A percentile compares a stretch with the other conserved stretches of the same genome.
Evolutionary conservation across 176 grass and related monocot species (phyloP).

Genomic region (Stipa capillata): DNA sequence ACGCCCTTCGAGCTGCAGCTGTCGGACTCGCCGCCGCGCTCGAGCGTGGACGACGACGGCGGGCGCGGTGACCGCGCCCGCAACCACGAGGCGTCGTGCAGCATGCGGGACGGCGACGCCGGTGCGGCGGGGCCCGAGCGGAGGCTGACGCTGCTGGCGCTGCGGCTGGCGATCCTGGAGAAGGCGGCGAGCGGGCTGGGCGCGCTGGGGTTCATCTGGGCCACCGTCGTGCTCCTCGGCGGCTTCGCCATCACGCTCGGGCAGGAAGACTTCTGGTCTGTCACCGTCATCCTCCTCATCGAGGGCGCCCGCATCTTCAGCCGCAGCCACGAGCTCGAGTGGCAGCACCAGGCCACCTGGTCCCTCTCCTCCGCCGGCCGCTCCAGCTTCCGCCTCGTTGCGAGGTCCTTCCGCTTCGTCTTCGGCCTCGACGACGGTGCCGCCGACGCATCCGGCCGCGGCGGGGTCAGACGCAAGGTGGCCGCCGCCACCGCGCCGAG

Average conservation of each 20-base stretch:
- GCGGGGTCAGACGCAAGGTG: background rate
- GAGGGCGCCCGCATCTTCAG: conserved; percentile 80
- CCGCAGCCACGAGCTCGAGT: conserved; percentile 95
- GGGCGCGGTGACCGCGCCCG: no score
- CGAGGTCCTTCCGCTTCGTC: conserved; percentile 30
- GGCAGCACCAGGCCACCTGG: conserved; percentile 90
- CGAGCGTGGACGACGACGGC: background rate
- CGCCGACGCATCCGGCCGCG: background rate
- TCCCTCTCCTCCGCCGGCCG: conserved; percentile 39
- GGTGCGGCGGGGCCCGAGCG: conserved; percentile 38
- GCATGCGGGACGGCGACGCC: background rate
- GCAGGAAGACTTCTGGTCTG: conserved; percentile 61
- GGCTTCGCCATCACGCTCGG: conserved; percentile 63
- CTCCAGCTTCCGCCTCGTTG: conserved; percentile 45
- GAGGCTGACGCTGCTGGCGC: conserved; percentile 63
- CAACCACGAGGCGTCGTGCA: background rate
- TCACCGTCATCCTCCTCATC: conserved; percentile 70
- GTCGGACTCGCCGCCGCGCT: conserved; percentile 6
- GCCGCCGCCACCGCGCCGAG: background rate
- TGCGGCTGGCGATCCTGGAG: conserved; percentile 64
- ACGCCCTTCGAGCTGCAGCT: conserved; percentile 48
- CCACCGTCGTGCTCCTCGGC: conserved; percentile 79
- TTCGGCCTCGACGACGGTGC: background rate
- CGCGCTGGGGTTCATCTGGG: conserved; percentile 84
- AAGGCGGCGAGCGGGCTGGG: conserved; percentile 86